phyloP scores from a whole-genome alignment of 2,329 filamentous ascomycete species.

The Penicillium sp. region DNA sequence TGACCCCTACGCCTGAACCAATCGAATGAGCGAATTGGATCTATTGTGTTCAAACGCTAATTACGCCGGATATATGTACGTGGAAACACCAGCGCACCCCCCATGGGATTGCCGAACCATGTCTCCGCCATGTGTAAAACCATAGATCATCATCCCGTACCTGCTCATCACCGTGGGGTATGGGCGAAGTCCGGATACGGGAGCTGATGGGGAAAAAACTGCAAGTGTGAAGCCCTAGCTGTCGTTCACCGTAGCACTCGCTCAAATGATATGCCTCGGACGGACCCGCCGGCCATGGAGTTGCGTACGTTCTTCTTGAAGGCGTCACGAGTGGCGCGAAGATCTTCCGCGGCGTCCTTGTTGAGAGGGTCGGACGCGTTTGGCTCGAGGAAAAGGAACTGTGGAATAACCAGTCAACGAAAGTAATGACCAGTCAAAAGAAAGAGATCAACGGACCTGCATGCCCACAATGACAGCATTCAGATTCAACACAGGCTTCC shows the following conservation, averaged over 20 bases:
- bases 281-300: constrained; percentile 76
- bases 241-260: constrained; percentile 66
- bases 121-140: constrained; percentile 12
- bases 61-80: constrained; percentile 32
- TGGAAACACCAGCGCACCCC: constrained; percentile 19
- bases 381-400: constrained; percentile 97
- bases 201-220: neutral
- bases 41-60: constrained; percentile 39
- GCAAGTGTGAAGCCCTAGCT: neutral
- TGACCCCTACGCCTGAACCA: neutral
- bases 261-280: constrained; percentile 74
- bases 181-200: neutral
- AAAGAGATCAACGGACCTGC: constrained; percentile 57
- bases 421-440: neutral
- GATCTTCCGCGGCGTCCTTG: constrained; percentile 93
- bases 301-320: constrained; percentile 89
- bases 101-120: neutral
- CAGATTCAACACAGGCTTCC: constrained; percentile 96
- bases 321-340: constrained; percentile 77
- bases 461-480: constrained; percentile 95
- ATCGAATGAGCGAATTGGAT: constrained; percentile 11
- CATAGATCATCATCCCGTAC: constrained; percentile 17
- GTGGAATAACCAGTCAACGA: constrained; percentile 8
- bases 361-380: constrained; percentile 98
- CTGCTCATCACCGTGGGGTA: neutral